Evolutionary conservation across 2,329 filamentous ascomycete genomes (phyloP).

Genomic region (Coniochaeta sp.): DNA sequence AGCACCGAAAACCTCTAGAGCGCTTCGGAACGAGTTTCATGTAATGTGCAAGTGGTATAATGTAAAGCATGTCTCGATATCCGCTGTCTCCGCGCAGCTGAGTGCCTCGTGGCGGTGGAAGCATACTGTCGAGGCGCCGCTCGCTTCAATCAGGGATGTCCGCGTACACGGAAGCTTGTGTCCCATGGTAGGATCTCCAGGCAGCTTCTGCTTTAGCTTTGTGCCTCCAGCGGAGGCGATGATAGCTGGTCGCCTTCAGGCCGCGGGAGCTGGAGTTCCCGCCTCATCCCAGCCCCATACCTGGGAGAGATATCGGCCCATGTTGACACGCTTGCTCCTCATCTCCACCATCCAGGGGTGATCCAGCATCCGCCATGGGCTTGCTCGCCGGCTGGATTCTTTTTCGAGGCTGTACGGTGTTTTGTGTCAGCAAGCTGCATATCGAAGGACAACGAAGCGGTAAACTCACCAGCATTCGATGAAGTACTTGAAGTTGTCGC

Average conservation of each 20-base stretch:
- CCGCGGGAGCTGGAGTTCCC: conserved; percentile 9
- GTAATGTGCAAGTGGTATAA: not conserved
- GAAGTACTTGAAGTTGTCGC: conserved; percentile 97
- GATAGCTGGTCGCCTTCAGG: not conserved
- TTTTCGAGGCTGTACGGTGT: conserved; percentile 73
- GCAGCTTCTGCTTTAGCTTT: not conserved
- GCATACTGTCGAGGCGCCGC: not conserved
- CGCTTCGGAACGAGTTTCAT: not conserved
- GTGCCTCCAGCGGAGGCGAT: not conserved
- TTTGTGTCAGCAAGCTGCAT: conserved; percentile 7
- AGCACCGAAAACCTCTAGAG: not conserved
- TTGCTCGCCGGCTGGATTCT: conserved; percentile 76
- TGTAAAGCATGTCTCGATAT: not conserved
- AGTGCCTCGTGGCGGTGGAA: not conserved
- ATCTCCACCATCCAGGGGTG: conserved; percentile 99
- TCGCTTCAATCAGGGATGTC: not conserved
- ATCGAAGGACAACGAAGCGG: not conserved
- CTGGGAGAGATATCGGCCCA: conserved; percentile 86
- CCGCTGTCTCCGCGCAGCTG: not conserved
- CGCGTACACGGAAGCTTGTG: not conserved
- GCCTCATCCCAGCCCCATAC: conserved; percentile 95
- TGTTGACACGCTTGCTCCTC: conserved; percentile 92
- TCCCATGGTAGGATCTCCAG: not conserved
- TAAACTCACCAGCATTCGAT: conserved; percentile 92
- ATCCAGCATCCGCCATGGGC: conserved; percentile 97